These are phyloP conservation scores for Diplodia scrobiculata DNA, from an alignment of 2,329 filamentous ascomycete species.

Conservation along the genomic window DNA sequence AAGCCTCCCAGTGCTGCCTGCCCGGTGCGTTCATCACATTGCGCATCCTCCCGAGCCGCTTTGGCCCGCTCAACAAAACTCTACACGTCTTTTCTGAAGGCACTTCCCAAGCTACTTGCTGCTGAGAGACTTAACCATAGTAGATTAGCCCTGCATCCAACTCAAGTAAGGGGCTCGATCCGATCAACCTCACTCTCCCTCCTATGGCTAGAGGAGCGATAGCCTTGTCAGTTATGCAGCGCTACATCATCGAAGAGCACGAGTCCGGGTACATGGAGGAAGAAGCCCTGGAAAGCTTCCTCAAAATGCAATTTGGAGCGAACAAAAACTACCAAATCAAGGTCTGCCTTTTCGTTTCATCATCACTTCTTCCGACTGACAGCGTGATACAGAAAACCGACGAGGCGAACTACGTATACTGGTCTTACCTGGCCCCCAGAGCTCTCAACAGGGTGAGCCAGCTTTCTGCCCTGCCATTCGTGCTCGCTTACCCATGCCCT, in stretches of 20 bases:
- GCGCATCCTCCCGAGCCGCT: background rate
- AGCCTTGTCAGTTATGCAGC: background rate
- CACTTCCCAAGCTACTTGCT: no score
- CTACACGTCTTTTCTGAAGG: no score
- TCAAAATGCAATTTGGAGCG: conserved; percentile 5
- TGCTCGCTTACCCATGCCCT: conserved; percentile 7
- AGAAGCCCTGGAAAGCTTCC: background rate
- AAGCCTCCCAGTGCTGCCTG: background rate
- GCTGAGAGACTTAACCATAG: background rate
- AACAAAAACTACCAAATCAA: conserved; percentile 2
- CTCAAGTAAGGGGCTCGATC: background rate
- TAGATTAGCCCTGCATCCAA: background rate
- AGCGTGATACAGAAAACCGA: background rate
- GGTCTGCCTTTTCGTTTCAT: no score
- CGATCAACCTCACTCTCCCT: background rate
- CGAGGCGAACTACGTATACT: conserved; percentile 19
- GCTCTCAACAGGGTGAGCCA: conserved; percentile 7
- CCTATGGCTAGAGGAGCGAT: background rate
- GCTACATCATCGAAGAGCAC: conserved; percentile 11
- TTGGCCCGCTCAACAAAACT: no score
- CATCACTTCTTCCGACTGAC: no score
- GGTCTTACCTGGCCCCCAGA: conserved; percentile 12
- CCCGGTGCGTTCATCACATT: background rate
- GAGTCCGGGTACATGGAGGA: conserved; percentile 17
- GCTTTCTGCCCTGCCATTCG: background rate